phyloP scores from a whole-genome alignment of 1,139 yeast genomes.

The Debaryomyces psychrophilus region DNA sequence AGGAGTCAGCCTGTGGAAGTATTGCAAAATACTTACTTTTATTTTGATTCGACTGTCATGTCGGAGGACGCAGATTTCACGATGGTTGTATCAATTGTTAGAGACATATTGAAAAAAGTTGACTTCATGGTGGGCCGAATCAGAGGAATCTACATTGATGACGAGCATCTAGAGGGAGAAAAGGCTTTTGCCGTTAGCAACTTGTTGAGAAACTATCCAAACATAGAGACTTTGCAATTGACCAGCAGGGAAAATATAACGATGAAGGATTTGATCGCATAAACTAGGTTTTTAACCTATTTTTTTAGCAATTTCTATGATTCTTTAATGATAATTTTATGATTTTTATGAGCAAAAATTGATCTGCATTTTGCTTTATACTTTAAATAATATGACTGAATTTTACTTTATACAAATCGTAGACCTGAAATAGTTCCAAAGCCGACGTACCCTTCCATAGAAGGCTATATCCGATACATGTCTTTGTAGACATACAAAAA shows the following conservation, averaged over 20 bases:
- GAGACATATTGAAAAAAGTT: slow-evolving; percentile 41
- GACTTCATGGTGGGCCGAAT: slow-evolving; percentile 38
- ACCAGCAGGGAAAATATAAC: slow-evolving; percentile 24
- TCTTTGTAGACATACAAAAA: neutral
- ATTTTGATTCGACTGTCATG: slow-evolving; percentile 35
- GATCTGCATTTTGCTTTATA: neutral
- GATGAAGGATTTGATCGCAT: slow-evolving; percentile 19
- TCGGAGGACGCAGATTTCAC: slow-evolving; percentile 26
- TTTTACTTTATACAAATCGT: too few species aligned
- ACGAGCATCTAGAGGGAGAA: slow-evolving; percentile 35
- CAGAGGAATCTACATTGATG: slow-evolving; percentile 40
- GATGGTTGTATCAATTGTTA: slow-evolving; percentile 36
- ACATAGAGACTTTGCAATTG: slow-evolving; percentile 37
- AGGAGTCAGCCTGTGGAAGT: slow-evolving; percentile 8
- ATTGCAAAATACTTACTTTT: slow-evolving; percentile 36
- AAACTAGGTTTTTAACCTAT: neutral
- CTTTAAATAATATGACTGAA: neutral
- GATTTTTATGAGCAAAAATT: neutral
- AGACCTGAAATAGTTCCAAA: too few species aligned
- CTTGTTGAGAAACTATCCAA: slow-evolving; percentile 37
- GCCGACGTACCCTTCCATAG: too few species aligned
- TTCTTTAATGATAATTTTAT: neutral
- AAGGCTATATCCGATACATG: too few species aligned
- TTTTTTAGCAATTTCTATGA: neutral
- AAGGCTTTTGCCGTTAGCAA: slow-evolving; percentile 35